Evolutionary conservation across 225 moss, liverwort and hornwort species (phyloP), one percentile per base, ranked within the genome.

Genomic region (Sphagnum contortum): DNA sequence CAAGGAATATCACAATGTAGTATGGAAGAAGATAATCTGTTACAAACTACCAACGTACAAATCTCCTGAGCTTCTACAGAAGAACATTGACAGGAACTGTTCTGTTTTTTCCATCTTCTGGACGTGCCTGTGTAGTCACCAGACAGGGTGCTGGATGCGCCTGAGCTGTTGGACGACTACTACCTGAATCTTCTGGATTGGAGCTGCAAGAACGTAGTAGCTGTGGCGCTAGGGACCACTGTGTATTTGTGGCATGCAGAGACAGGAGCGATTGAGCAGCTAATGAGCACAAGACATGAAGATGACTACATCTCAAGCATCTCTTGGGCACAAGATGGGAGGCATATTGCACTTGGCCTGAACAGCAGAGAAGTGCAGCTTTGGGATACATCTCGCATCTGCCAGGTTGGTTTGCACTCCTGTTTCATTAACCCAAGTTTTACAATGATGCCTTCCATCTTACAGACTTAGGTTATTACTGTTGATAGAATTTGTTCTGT

Each of bases 191-290:
- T 96, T 57, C 73, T 96, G 72, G 92, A 96, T 62, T 96, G 95
- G 92, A 90, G 92, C 69, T 84, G 80, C 80, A 92, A 85, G 72
- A 96, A 92, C 71, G 88, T 96, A 69, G 89, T 96, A 47, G 95
- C 88, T 64, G 92, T 96, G 64, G 90, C 90, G 44, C 73, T 96
- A 75, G 86, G 85, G 64, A 77, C 81, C 61, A 81, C 84, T n/a
- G 88, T 92, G 0, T 96, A 96, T 66, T 65, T 96, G 66, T 96
- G 90, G 95, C 79, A 92, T 73, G 92, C 90, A 29, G 88, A 90
- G 55, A 90, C 81, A 48, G 88, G 90, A 63, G 86, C 84, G 2
- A 96, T 92, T 68, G 84, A 90, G 73, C 88, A 87, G 70, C 83
- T 95, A 2, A 81, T 92, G 88, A 88, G 81, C 80, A 88, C 89